Percentiles rank a stretch among this genome's conserved stretches.
Conservation (phyloP, 768 basidiomycete genomes). For the Hygrocybe punicea region DNA sequence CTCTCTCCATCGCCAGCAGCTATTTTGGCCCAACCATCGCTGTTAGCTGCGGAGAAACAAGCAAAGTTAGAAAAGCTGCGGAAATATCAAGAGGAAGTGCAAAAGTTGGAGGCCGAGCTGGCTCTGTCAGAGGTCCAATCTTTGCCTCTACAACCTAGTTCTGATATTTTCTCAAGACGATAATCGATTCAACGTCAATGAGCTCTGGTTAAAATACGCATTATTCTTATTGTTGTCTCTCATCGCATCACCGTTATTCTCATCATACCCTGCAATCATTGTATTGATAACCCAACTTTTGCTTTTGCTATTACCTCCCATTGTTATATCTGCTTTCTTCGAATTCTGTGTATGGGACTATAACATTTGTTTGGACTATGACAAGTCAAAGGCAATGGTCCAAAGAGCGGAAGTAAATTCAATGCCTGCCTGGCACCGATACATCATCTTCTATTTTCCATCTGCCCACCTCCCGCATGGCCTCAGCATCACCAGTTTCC, state of each 20-base stretch:
- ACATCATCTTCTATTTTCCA: conserved; percentile 85
- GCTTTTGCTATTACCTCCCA: no score
- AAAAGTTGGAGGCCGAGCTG: conserved; percentile 34
- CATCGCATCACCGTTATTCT: neutral
- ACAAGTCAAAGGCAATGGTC: no score
- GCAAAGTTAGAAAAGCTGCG: conserved; percentile 31
- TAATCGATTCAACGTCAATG: no score
- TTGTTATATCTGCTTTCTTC: no score
- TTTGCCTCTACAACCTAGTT: neutral
- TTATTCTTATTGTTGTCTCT: neutral
- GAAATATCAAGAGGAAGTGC: conserved; percentile 33
- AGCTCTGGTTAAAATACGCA: neutral
- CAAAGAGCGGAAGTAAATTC: no score
- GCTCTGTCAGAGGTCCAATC: conserved; percentile 10
- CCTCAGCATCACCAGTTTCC: conserved; percentile 66
- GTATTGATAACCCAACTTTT: neutral
- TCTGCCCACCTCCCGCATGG: conserved; percentile 86
- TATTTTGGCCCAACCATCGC: neutral
- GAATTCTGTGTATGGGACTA: no score
- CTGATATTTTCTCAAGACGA: neutral
- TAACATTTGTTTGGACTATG: no score
- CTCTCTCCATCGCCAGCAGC: neutral
- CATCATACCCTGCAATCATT: neutral
- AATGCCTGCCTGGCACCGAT: conserved; percentile 58
- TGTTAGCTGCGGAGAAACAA: conserved; percentile 15